phyloP scores from a whole-genome alignment of 805 yeast genomes.

The Kuraishia cidri region DNA sequence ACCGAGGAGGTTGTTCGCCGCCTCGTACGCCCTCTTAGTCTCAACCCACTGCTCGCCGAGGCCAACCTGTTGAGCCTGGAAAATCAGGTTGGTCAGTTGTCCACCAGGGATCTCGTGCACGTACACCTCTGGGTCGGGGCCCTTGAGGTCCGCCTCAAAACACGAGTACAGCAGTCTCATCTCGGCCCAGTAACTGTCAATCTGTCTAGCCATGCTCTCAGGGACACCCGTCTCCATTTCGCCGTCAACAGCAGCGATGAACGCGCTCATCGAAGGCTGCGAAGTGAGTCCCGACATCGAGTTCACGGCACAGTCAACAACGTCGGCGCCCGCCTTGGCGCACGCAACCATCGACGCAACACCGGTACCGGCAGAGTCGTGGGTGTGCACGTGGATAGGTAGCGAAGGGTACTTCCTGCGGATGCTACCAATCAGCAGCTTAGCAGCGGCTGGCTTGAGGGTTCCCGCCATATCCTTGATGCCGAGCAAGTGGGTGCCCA shows the following conservation, averaged over 20 bases:
- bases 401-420: constrained; percentile 84
- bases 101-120: constrained; percentile 99
- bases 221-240: constrained; percentile 68
- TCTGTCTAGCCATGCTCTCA: constrained; percentile 60
- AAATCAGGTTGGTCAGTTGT: constrained; percentile 91
- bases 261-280: constrained; percentile 92
- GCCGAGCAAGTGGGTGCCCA: constrained; percentile 97
- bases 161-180: constrained; percentile 95
- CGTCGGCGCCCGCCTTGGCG: constrained; percentile 96
- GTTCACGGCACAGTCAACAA: constrained; percentile 94
- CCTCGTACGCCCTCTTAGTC: constrained; percentile 89
- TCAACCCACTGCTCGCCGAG: constrained; percentile 94
- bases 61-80: constrained; percentile 99
- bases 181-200: constrained; percentile 98
- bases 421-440: constrained; percentile 65
- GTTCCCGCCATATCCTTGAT: constrained; percentile 99
- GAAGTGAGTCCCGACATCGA: constrained; percentile 98
- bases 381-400: constrained; percentile 98
- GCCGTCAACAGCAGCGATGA: constrained; percentile 88
- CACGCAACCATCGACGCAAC: constrained; percentile 94
- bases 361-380: constrained; percentile 99
- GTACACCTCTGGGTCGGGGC: constrained; percentile 99
- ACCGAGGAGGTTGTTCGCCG: constrained; percentile 86
- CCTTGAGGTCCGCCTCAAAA: constrained; percentile 97
- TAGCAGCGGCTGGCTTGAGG: constrained; percentile 91